Conservation (phyloP, 192 early-diverging fungal species). For the Umbelopsis sp. region DNA sequence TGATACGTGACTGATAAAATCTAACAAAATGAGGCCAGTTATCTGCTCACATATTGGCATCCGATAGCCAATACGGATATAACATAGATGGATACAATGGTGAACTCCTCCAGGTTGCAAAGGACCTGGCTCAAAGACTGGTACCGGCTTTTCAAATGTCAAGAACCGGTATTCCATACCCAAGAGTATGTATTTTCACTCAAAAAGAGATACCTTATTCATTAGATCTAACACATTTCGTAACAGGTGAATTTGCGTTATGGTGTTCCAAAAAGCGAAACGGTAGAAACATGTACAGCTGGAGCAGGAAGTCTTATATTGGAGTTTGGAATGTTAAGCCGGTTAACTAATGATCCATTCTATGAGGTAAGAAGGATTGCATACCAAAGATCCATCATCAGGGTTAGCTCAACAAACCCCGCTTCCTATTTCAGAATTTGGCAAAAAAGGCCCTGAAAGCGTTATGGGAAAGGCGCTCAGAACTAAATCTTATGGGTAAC, state of each 20-base stretch:
- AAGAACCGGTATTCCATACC: conserved; percentile 79
- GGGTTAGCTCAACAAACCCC: not conserved
- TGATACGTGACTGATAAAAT: not conserved
- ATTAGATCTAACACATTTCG: not conserved
- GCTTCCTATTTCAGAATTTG: conserved; percentile 36
- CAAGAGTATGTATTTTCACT: conserved; percentile 55
- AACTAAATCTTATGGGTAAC: conserved; percentile 81
- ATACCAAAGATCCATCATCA: not conserved
- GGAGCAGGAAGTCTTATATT: conserved; percentile 91
- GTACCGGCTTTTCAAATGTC: conserved; percentile 87
- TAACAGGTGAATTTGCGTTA: conserved; percentile 66
- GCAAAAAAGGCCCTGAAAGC: conserved; percentile 70
- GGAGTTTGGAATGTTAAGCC: conserved; percentile 90
- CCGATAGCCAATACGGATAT: conserved; percentile 60
- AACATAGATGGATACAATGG: conserved; percentile 71
- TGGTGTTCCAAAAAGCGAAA: conserved; percentile 71
- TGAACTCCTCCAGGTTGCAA: conserved; percentile 77
- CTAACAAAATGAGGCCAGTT: conserved; percentile 39
- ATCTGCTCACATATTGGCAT: conserved; percentile 86
- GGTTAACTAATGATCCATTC: conserved; percentile 73
- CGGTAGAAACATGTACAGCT: conserved; percentile 77
- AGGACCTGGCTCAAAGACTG: conserved; percentile 80
- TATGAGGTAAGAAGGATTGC: conserved; percentile 66
- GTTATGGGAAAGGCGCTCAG: conserved; percentile 79
- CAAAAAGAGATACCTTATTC: not conserved